Conservation (phyloP, 176 grass and related monocot species). For the Leersia perrieri region DNA sequence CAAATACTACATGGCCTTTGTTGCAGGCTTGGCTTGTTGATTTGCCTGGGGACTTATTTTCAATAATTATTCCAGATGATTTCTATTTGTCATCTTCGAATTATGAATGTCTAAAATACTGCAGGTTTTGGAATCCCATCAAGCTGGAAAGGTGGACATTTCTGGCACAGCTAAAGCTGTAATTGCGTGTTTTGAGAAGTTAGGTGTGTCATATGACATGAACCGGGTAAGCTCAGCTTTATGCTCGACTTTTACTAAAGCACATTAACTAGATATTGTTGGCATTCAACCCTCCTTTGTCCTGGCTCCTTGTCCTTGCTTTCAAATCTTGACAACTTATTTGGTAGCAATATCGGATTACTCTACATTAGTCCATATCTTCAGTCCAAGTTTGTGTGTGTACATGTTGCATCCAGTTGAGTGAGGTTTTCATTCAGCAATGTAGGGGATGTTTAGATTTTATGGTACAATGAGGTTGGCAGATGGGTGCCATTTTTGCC, state of each 20-base stretch:
- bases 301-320: background rate
- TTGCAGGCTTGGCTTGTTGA: background rate
- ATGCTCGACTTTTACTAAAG: background rate
- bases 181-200: conserved; percentile 69
- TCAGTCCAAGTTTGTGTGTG: background rate
- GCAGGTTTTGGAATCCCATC: conserved; percentile 92
- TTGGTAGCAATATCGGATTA: background rate
- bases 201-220: conserved; percentile 65
- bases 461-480: background rate
- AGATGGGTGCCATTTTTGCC: background rate
- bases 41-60: background rate
- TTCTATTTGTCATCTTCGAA: background rate
- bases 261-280: background rate
- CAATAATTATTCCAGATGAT: background rate
- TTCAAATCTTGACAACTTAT: background rate
- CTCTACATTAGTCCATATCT: background rate
- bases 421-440: background rate
- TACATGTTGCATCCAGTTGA: background rate
- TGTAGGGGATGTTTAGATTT: background rate
- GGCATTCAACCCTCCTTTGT: background rate
- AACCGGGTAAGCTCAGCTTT: conserved; percentile 48
- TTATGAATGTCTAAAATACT: conserved; percentile 10
- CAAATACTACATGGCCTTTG: background rate
- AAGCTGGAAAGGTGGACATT: conserved; percentile 71
- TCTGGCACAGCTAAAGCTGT: conserved; percentile 80